Evolutionary conservation across 2,329 filamentous ascomycete species (phyloP), one percentile per base, ranked within the genome.

Genomic region (Scytalidium sp.): DNA sequence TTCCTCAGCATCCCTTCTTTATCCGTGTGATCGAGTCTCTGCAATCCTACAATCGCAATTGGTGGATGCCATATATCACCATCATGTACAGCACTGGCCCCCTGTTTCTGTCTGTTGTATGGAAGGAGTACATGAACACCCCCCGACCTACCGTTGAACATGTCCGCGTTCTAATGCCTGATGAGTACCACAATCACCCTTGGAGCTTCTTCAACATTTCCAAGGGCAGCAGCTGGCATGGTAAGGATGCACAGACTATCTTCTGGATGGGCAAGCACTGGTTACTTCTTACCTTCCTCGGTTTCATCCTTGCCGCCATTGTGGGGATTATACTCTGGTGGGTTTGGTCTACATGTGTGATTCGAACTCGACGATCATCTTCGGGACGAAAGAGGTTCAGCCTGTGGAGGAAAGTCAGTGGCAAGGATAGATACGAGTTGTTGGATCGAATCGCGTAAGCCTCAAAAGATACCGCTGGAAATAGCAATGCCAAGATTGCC

Each of bases 51-150:
- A 78, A 88, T 62, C 77, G 81, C 51, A 80, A 80, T 55, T 92
- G 87, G 87, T 53, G 52, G 17, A 58, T 67, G 45, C 72, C 73
- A 1, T 90, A 92, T 66, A 85, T 88, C 61, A 89, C 85, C 20
- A 85, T 92, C 60, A 92, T 92, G 88, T 85, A 86, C 43, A 84
- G 82, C 9, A 88, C 88, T 0, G 88, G 88, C 0, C 88, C 88
- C 0, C 72, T 92, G 23, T 92, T 90, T 71, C 69, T 92, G 42
- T 88, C 83, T 49, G 79, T 91, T 39, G 79, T 89, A 52, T 88
- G 87, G 84, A 83, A 87, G 62, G 82, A 89, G 65, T 91, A 88
- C 67, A 82, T 83, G 65, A 74, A 76, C 27, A 70, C 73, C 17
- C 71, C 70, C 41, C 75, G 68, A 10, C 65, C 67, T 41, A 70